phyloP scores from a whole-genome alignment of 2,329 filamentous ascomycete species.

The Orbilia blumenaviensis region DNA sequence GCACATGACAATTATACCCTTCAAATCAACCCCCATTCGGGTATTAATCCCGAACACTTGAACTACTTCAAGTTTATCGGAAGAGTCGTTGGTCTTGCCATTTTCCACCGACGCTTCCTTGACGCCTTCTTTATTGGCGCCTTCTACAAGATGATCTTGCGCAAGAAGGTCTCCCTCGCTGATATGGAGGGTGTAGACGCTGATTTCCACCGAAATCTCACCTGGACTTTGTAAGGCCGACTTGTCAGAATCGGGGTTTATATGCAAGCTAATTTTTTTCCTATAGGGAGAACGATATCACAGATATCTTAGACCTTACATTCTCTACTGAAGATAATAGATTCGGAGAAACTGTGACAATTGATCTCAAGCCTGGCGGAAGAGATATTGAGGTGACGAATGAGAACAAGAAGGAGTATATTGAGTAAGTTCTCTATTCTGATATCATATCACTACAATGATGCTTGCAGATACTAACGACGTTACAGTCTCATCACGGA shows the following conservation, averaged over 20 bases:
- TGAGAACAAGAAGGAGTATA: constrained; percentile 98
- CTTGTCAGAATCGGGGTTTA: too few relatives aligned
- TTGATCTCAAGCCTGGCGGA: constrained; percentile 90
- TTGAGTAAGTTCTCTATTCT: constrained; percentile 86
- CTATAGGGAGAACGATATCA: constrained; percentile 85
- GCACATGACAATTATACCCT: constrained; percentile 99
- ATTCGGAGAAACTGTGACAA: constrained; percentile 91
- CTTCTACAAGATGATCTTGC: constrained; percentile 98
- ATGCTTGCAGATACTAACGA: too few relatives aligned
- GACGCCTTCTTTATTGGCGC: constrained; percentile 99
- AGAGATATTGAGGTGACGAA: constrained; percentile 95
- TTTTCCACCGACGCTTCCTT: constrained; percentile 96
- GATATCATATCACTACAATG: too few relatives aligned
- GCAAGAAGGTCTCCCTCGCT: constrained; percentile 87
- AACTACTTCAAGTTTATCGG: constrained; percentile 99
- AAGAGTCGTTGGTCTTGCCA: constrained; percentile 92
- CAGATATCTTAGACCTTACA: constrained; percentile 89
- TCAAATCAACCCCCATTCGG: constrained; percentile 98
- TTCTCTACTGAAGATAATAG: constrained; percentile 98
- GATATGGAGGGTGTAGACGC: constrained; percentile 99
- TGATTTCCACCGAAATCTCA: constrained; percentile 93
- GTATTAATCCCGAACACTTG: constrained; percentile 98
- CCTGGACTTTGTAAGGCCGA: constrained; percentile 80
- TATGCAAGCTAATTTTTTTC: not conserved
- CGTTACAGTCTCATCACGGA: constrained; percentile 81